A percentile compares a stretch with the other conserved stretches of the same genome.
Evolutionary conservation across 1,284 basidiomycete genomes (phyloP).

Genomic region (Ganoderma multipileum): DNA sequence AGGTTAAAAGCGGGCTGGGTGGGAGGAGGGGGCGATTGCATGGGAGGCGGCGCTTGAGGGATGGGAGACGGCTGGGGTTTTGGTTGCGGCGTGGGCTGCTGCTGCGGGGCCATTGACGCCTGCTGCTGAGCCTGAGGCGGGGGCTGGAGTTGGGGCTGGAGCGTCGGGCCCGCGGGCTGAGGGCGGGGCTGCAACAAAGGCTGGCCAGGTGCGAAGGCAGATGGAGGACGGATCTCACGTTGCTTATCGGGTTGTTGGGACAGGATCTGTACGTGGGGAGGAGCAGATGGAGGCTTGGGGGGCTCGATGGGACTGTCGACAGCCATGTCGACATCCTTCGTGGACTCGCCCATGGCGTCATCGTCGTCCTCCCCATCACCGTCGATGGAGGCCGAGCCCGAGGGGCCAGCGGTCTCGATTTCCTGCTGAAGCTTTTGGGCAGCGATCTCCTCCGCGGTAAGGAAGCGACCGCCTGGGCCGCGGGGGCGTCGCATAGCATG

Average conservation of each 20-base stretch:
- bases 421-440: conserved; percentile 64
- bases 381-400: conserved; percentile 39
- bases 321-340: conserved; percentile 36
- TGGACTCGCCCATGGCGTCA: conserved; percentile 35
- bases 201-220: conserved; percentile 22
- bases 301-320: conserved; percentile 35
- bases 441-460: conserved; percentile 93
- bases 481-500: conserved; percentile 97
- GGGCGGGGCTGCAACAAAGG: conserved; percentile 30
- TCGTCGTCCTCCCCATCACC: conserved; percentile 47
- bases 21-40: conserved; percentile 30
- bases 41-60: conserved; percentile 26
- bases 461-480: conserved; percentile 95
- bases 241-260: conserved; percentile 27
- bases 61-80: conserved; percentile 29
- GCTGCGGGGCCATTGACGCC: conserved; percentile 21
- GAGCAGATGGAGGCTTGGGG: conserved; percentile 17
- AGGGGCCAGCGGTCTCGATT: conserved; percentile 37
- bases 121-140: conserved; percentile 24
- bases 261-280: conserved; percentile 11
- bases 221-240: conserved; percentile 24
- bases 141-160: conserved; percentile 22
- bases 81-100: conserved; percentile 28
- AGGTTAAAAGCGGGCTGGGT: conserved; percentile 23
- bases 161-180: conserved; percentile 14